These are phyloP conservation scores for Mentha longifolia DNA, from an alignment of 257 asterid genomes.

Conservation along the genomic window DNA sequence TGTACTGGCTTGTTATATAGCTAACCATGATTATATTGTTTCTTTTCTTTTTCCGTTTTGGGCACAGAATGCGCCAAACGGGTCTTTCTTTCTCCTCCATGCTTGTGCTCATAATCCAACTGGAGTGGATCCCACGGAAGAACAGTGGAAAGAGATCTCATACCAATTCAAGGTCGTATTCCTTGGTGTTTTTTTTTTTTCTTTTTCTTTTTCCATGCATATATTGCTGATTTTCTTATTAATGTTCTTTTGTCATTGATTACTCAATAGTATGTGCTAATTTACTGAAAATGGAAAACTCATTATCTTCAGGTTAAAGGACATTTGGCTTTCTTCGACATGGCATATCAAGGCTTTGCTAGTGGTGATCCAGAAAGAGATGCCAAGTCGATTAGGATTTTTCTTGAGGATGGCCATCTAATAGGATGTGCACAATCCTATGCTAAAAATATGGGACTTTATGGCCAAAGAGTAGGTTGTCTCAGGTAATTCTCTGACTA, in stretches of 20 bases:
- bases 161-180: conserved; percentile 74
- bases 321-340: conserved; percentile 91
- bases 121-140: conserved; percentile 97
- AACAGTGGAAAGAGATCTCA: conserved; percentile 97
- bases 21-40: not conserved
- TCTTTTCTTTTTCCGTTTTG: not conserved
- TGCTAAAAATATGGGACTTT: conserved; percentile 99
- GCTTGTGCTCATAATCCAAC: conserved; percentile 99
- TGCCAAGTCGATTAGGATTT: conserved; percentile 88
- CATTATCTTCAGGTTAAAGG: conserved; percentile 70
- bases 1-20: conserved; percentile 1
- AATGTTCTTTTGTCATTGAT: not conserved
- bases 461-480: conserved; percentile 98
- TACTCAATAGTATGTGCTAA: not conserved
- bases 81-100: conserved; percentile 93
- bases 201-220: not conserved
- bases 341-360: conserved; percentile 99
- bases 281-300: not conserved
- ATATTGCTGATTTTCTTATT: conserved; percentile 2
- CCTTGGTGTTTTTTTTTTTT: no score
- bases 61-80: conserved; percentile 85
- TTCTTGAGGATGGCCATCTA: conserved; percentile 91
- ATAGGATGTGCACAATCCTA: conserved; percentile 98
- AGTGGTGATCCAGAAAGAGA: conserved; percentile 98
- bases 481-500: conserved; percentile 59